phyloP scores from a whole-genome alignment of 257 asterid genomes.

The Rubia yunnanensis region DNA sequence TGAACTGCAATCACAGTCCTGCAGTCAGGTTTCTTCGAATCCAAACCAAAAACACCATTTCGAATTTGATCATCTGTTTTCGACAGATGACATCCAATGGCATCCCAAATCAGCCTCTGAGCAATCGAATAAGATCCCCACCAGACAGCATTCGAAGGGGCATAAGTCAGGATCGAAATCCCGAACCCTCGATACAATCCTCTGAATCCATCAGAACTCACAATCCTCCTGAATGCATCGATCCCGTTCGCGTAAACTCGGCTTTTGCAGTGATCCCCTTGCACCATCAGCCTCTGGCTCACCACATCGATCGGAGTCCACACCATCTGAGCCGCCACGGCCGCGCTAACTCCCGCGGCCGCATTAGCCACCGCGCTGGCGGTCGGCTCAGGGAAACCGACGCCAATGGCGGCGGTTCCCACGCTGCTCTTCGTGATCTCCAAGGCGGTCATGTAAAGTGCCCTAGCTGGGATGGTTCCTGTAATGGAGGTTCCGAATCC shows the following conservation, averaged over 20 bases:
- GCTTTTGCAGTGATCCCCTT: slow-evolving; percentile 32
- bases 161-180: slow-evolving; percentile 58
- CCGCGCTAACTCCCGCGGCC: slow-evolving; percentile 67
- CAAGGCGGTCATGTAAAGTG: slow-evolving; percentile 63
- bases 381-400: slow-evolving; percentile 49
- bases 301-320: slow-evolving; percentile 85
- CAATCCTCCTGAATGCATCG: slow-evolving; percentile 54
- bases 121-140: slow-evolving; percentile 68
- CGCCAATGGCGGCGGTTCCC: slow-evolving; percentile 37
- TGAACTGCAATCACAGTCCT: slow-evolving; percentile 59
- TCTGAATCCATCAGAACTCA: slow-evolving; percentile 52
- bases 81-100: slow-evolving; percentile 33
- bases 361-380: slow-evolving; percentile 58
- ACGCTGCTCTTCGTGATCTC: slow-evolving; percentile 73
- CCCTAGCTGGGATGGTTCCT: slow-evolving; percentile 78
- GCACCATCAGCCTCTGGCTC: slow-evolving; percentile 77
- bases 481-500: slow-evolving; percentile 72
- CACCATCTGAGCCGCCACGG: slow-evolving; percentile 60
- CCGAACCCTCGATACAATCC: slow-evolving; percentile 83
- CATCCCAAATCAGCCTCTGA: slow-evolving; percentile 63
- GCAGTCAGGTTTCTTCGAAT: slow-evolving; percentile 28
- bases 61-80: slow-evolving; percentile 24
- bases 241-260: slow-evolving; percentile 41
- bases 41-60: slow-evolving; percentile 14
- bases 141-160: slow-evolving; percentile 78